Evolutionary conservation across 2,329 filamentous ascomycete species (phyloP), one percentile per base, ranked within the genome.

Genomic region (Leptographium galeiforme): DNA sequence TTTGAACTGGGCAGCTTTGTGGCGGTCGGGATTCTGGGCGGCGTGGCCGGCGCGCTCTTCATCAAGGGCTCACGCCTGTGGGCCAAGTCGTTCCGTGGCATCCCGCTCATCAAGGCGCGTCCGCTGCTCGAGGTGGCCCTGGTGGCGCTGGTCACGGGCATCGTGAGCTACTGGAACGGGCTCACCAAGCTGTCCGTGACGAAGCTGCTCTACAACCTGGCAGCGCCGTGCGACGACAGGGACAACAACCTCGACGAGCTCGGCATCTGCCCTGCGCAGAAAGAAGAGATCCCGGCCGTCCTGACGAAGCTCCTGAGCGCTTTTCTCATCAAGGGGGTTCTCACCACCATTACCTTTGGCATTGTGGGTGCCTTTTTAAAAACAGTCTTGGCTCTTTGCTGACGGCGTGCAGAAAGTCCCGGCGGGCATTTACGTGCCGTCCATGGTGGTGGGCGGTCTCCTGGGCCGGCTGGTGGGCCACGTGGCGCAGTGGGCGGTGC

Each of bases 371-470:
- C n/a, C n/a, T n/a, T n/a, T n/a, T n/a, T n/a, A n/a, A n/a, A n/a
- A n/a, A n/a, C n/a, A n/a, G 11, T 41, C 19, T 47, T 34, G 8
- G 11, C 16, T 49, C n/a, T 19, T 36, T 32, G 16, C 53, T 57
- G 51, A 57, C 56, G 10, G 2, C 1, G 13, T 8, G 49, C 64
- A 80, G 75, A 97, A 97, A 75, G 83, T 97, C 0, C 93, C 93
- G 11, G 89, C 91, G 1, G 93, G 93, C 58, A 96, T 98, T 60
- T 98, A 98, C 62, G 90, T 98, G 2, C 93, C 93, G 4, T 96
- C 91, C 61, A 98, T 98, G 93, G 93, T 97, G 33, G 89, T 97
- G 18, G 93, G 93, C 58, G 93, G 93, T 63, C 72, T 98, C 18
- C 84, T 95, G 72, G 91, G 91, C 34, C 83, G 91, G 8, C 82